These are phyloP conservation scores for Exophiala bonariae DNA, from an alignment of 2,329 filamentous ascomycete species.

Conservation along the genomic window DNA sequence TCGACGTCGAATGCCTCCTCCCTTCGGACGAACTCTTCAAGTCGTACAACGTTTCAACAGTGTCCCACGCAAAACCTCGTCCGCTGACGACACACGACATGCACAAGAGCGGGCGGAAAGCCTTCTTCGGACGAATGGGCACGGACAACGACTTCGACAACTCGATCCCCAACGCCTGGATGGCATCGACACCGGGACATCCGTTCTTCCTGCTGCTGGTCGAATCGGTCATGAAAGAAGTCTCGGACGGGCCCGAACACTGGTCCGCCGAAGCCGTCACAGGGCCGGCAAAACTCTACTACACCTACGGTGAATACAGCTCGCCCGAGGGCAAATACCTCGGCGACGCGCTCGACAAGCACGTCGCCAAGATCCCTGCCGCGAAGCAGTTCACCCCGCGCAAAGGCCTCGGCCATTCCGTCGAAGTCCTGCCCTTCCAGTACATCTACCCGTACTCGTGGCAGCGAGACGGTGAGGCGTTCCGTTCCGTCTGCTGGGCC, in stretches of 20 bases:
- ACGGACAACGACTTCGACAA: conserved; percentile 30
- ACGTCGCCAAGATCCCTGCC: conserved; percentile 23
- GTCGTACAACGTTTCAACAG: conserved; percentile 26
- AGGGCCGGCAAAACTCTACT: conserved; percentile 24
- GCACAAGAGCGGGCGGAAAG: conserved; percentile 22
- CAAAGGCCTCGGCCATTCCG: conserved; percentile 20
- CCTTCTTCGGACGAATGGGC: conserved; percentile 37
- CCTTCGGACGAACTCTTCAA: conserved; percentile 29
- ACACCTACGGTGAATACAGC: conserved; percentile 20
- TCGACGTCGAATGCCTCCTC: conserved; percentile 36
- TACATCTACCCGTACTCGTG: conserved; percentile 29
- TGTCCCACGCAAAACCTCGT: conserved; percentile 15
- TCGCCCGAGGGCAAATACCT: conserved; percentile 9
- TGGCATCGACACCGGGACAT: conserved; percentile 37
- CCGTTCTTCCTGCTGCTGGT: conserved; percentile 35
- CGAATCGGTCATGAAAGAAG: conserved; percentile 21
- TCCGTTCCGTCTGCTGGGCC: conserved; percentile 24
- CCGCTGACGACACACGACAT: conserved; percentile 10
- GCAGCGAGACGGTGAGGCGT: conserved; percentile 26
- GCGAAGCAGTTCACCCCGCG: conserved; percentile 22
- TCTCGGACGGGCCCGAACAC: conserved; percentile 4
- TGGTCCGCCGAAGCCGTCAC: conserved; percentile 21
- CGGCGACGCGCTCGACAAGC: conserved; percentile 20
- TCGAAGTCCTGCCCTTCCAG: conserved; percentile 24
- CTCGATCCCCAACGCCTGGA: conserved; percentile 41